phyloP scores from a whole-genome alignment of 2,329 filamentous ascomycete genomes.

The Lasiodiplodia gonubiensis region DNA sequence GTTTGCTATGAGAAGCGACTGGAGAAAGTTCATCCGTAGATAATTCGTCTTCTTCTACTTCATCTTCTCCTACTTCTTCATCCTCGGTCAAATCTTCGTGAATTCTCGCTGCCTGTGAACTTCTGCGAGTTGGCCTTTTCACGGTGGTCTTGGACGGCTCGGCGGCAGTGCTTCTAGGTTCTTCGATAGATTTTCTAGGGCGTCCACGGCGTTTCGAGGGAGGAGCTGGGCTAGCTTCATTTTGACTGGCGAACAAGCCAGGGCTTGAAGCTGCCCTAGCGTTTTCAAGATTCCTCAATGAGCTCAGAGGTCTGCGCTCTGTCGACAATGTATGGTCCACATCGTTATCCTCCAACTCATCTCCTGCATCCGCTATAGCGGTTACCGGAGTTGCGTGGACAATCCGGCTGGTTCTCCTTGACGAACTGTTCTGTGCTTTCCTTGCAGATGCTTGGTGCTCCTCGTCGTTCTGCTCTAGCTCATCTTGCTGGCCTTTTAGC shows the following conservation, averaged over 20 bases:
- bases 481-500: conserved; percentile 38
- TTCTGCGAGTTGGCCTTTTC: neutral
- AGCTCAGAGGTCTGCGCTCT: neutral
- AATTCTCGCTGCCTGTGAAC: neutral
- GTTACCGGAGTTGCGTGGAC: conserved; percentile 33
- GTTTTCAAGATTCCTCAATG: neutral
- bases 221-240: neutral
- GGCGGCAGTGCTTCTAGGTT: neutral
- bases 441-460: conserved; percentile 37
- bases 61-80: neutral
- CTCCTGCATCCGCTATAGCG: conserved; percentile 34
- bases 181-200: conserved; percentile 18
- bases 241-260: neutral
- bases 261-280: neutral
- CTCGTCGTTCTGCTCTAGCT: conserved; percentile 42
- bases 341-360: conserved; percentile 31
- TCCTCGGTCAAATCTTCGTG: neutral
- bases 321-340: conserved; percentile 27
- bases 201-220: conserved; percentile 1
- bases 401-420: conserved; percentile 31
- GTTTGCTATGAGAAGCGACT: neutral
- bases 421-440: conserved; percentile 29
- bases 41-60: conserved; percentile 27
- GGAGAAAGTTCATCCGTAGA: conserved; percentile 22
- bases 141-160: neutral